Conservation (phyloP, 2,329 filamentous ascomycete genomes). For the Grosmannia clavigera region DNA sequence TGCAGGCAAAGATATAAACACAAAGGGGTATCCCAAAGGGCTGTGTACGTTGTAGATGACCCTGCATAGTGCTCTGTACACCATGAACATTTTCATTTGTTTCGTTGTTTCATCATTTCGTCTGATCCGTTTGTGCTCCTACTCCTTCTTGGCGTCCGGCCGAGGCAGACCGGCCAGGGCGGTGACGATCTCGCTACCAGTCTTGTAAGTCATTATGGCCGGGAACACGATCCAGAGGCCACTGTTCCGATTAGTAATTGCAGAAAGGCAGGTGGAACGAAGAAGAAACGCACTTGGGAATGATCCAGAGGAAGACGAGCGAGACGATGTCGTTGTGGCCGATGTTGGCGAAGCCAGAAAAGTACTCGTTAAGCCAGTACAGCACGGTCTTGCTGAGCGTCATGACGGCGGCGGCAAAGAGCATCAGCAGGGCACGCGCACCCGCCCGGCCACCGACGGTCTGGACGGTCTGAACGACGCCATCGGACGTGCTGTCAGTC, state of each 20-base stretch:
- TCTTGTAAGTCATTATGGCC: slow-evolving; percentile 35
- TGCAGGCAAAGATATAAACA: background rate
- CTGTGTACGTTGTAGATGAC: background rate
- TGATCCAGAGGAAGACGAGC: slow-evolving; percentile 41
- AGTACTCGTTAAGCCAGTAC: slow-evolving; percentile 48
- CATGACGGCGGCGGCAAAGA: slow-evolving; percentile 44
- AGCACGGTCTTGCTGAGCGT: slow-evolving; percentile 49
- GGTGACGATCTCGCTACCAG: slow-evolving; percentile 37
- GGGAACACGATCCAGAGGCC: slow-evolving; percentile 43
- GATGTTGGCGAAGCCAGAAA: slow-evolving; percentile 42
- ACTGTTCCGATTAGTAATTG: slow-evolving; percentile 20
- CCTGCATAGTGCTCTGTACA: background rate
- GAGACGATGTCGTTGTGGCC: slow-evolving; percentile 37
- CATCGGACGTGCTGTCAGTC: background rate
- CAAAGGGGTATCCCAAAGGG: slow-evolving; percentile 7
- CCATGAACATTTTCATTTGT: background rate
- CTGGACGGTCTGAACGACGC: rapidly evolving
- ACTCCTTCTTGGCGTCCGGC: slow-evolving; percentile 24
- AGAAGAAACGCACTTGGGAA: slow-evolving; percentile 36
- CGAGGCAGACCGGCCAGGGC: slow-evolving; percentile 22
- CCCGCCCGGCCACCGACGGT: slow-evolving; percentile 29
- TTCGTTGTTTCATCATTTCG: background rate
- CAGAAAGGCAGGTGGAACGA: background rate
- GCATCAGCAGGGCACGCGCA: slow-evolving; percentile 32
- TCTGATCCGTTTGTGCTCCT: slow-evolving; percentile 7